Evolutionary conservation across 1,284 basidiomycete species (phyloP).

Genomic region (Mycena citricolor): DNA sequence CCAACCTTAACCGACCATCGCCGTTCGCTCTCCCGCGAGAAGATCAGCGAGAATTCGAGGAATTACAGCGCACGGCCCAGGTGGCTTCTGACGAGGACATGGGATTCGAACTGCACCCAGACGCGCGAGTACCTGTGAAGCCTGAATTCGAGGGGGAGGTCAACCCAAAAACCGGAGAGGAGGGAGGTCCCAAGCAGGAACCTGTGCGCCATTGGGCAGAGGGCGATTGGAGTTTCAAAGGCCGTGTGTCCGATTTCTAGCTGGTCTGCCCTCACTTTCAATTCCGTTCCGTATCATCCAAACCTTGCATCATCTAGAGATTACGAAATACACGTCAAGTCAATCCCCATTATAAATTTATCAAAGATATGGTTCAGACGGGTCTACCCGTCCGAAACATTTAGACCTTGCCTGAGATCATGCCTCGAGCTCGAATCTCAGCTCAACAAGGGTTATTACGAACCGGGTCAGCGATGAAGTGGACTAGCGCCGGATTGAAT

Average conservation of each 20-base stretch:
- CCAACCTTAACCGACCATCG: constrained; percentile 53
- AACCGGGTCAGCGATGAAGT: too few species aligned
- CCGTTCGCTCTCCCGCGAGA: constrained; percentile 70
- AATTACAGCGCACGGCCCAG: constrained; percentile 62
- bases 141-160: constrained; percentile 72
- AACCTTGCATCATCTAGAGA: too few species aligned
- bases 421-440: too few species aligned
- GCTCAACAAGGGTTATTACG: too few species aligned
- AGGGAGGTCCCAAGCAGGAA: constrained; percentile 75
- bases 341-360: too few species aligned
- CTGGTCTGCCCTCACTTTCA: too few species aligned
- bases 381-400: too few species aligned
- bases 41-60: constrained; percentile 76
- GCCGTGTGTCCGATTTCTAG: constrained; percentile 78
- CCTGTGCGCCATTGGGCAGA: constrained; percentile 63
- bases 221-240: constrained; percentile 84
- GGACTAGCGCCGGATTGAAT: too few species aligned
- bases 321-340: too few species aligned
- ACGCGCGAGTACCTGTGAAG: constrained; percentile 55
- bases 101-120: constrained; percentile 66
- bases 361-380: too few species aligned
- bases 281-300: too few species aligned
- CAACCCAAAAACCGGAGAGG: constrained; percentile 75
- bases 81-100: constrained; percentile 45
- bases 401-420: too few species aligned